Base-by-base conservation (phyloP, 108 stramenopile genomes). In the Mediolabrus comicus region DNA sequence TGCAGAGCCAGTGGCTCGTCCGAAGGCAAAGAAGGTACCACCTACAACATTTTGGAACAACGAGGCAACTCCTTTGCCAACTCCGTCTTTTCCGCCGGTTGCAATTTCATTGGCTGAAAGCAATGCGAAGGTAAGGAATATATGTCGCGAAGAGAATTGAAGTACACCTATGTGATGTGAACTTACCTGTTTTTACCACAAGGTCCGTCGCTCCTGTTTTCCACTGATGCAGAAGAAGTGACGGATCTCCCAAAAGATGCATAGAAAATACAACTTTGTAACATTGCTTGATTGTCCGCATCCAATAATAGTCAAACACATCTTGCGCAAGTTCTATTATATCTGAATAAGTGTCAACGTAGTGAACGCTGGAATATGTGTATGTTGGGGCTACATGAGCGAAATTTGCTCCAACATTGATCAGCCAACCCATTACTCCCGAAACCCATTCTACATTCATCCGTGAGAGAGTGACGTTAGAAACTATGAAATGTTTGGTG, bases 371-470 rank as follows among this genome's bases (percentile, higher is more conserved):
- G 46, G 46, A n/a, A 24, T 76, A 81, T 22, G 31, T 71, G 34
- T 76, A 81, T 0, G 66, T 76, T 2, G 80, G 80, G 6, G 80
- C 76, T n/a, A 81, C 80, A 36, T 81, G 80, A 10, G 80, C 80
- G 33, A 81, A 81, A 28, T 75, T 81, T 4, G 75, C 74, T 29
- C 72, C 80, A 14, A 81, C 80, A 57, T 76, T 81, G 36, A 72
- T 69, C 19, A 81, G 26, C 80, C 80, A 81, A 7, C 62, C 49
- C 1, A 76, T 58, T 33, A 81, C 24, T 26, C 70, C 80, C 26
- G 80, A 54, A 14, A 71, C 56, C 34, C 25, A 29, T 13, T 72
- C 56, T 59, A 55, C 10, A 13, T 13, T 28, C 34, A 38, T 39
- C 25, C 33, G 10, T 22, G 46, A 36, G 34, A 68, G 41, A 17